These are phyloP conservation scores for Hypoxylon intermedium DNA, from an alignment of 495 filamentous ascomycete species.

Conservation along the genomic window DNA sequence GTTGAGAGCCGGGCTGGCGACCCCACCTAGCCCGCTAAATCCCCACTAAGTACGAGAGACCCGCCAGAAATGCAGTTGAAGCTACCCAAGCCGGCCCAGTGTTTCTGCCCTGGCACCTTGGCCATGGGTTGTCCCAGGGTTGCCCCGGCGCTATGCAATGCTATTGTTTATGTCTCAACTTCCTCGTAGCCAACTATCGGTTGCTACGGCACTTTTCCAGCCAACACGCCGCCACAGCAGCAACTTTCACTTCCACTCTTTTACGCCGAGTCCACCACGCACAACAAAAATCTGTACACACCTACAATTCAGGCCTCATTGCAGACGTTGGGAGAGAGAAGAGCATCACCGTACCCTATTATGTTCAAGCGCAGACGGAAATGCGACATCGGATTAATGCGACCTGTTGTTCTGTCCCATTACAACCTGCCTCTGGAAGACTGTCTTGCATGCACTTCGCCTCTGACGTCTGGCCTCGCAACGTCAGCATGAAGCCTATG, in stretches of 20 bases:
- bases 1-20: slow-evolving; percentile 25
- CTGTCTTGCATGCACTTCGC: slow-evolving; percentile 20
- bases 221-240: slow-evolving; percentile 11
- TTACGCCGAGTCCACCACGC: slow-evolving; percentile 4
- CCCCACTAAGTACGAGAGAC: slow-evolving; percentile 19
- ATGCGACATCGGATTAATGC: slow-evolving; percentile 28
- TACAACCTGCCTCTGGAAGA: slow-evolving; percentile 18
- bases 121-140: slow-evolving; percentile 8
- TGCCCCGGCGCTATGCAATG: slow-evolving; percentile 12
- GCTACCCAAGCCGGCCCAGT: slow-evolving; percentile 25
- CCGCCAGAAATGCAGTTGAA: slow-evolving; percentile 29
- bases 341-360: slow-evolving; percentile 17
- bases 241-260: slow-evolving; percentile 14
- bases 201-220: slow-evolving; percentile 27
- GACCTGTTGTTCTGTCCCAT: slow-evolving; percentile 18
- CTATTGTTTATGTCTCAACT: slow-evolving; percentile 39
- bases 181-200: slow-evolving; percentile 21
- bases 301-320: slow-evolving; percentile 5
- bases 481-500: slow-evolving; percentile 38
- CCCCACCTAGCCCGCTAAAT: slow-evolving; percentile 17
- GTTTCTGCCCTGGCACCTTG: slow-evolving; percentile 4
- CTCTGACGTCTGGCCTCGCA: slow-evolving; percentile 26
- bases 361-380: slow-evolving; percentile 37
- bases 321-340: not conserved
- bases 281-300: not conserved